Percentiles rank a stretch among this genome's conserved stretches.
phyloP scores from a whole-genome alignment of 106 monocot genomes.

The Agapanthus africanus region DNA sequence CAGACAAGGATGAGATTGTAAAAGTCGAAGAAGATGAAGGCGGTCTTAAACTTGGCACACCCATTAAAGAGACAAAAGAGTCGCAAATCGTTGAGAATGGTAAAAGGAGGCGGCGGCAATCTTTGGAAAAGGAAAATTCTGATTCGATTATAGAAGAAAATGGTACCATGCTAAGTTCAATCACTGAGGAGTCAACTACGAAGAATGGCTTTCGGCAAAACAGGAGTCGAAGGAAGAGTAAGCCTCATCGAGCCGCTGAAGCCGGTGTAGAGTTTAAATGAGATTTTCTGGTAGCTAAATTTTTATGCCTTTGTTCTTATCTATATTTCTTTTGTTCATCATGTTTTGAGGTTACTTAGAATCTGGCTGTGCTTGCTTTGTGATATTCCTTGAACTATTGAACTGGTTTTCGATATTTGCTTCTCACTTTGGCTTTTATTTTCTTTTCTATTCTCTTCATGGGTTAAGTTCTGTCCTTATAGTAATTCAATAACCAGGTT shows the following conservation, averaged over 20 bases:
- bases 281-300: too few species aligned
- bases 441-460: too few species aligned
- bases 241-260: constrained; percentile 64
- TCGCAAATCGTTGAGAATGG: constrained; percentile 15
- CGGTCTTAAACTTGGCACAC: constrained; percentile 6
- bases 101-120: constrained; percentile 25
- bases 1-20: constrained; percentile 27
- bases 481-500: too few species aligned
- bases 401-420: too few species aligned
- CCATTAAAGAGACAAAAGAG: constrained; percentile 15
- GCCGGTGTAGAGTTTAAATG: constrained; percentile 34
- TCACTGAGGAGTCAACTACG: constrained; percentile 20
- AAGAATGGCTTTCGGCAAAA: constrained; percentile 49
- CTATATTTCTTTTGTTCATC: too few species aligned
- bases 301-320: too few species aligned
- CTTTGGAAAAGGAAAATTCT: constrained; percentile 26
- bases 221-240: constrained; percentile 57
- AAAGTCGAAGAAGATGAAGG: constrained; percentile 21
- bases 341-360: too few species aligned
- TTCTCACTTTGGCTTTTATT: too few species aligned
- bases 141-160: constrained; percentile 30
- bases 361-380: too few species aligned
- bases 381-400: too few species aligned
- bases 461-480: too few species aligned
- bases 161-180: constrained; percentile 7